Evolutionary conservation across 2,329 filamentous ascomycete species (phyloP).

Genomic region (Beauveria sp.): DNA sequence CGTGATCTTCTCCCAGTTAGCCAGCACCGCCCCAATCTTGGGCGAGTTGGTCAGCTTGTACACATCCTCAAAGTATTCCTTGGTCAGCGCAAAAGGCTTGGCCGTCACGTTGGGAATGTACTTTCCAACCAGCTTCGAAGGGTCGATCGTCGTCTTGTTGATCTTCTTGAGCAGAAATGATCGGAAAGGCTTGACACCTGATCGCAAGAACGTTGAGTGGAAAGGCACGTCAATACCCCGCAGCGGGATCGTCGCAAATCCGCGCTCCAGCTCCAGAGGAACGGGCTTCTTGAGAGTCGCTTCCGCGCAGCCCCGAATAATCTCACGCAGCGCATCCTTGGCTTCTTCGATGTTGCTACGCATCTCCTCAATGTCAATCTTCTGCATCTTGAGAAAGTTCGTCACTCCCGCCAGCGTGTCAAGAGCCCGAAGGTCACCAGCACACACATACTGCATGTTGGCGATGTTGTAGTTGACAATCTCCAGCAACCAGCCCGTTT

Average conservation of each 20-base stretch:
- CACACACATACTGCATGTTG: slow-evolving; percentile 69
- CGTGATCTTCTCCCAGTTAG: slow-evolving; percentile 74
- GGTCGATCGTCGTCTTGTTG: slow-evolving; percentile 97
- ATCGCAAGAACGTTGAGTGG: slow-evolving; percentile 97
- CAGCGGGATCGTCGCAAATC: slow-evolving; percentile 93
- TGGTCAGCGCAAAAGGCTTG: slow-evolving; percentile 87
- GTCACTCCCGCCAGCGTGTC: slow-evolving; percentile 71
- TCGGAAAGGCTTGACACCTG: slow-evolving; percentile 97
- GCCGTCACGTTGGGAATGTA: slow-evolving; percentile 99
- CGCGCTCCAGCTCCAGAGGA: slow-evolving; percentile 84
- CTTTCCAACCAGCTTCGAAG: slow-evolving; percentile 92
- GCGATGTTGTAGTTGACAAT: slow-evolving; percentile 95
- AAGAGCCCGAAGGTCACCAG: slow-evolving; percentile 62
- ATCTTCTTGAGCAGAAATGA: slow-evolving; percentile 99
- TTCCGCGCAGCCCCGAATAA: slow-evolving; percentile 82
- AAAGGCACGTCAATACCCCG: slow-evolving; percentile 98
- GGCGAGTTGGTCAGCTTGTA: slow-evolving; percentile 84
- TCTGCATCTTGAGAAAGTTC: slow-evolving; percentile 94
- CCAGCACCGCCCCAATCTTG: slow-evolving; percentile 70
- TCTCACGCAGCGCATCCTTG: slow-evolving; percentile 80
- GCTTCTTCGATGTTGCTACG: slow-evolving; percentile 87
- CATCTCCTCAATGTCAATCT: slow-evolving; percentile 92
- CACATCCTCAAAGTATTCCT: slow-evolving; percentile 99
- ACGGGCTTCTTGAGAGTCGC: slow-evolving; percentile 82
- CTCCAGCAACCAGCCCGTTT: slow-evolving; percentile 91